Percentiles rank a stretch among this genome's conserved stretches.
Evolutionary conservation across 1,139 yeast genomes (phyloP).

Genomic region (Wickerhamiella pararugosa): DNA sequence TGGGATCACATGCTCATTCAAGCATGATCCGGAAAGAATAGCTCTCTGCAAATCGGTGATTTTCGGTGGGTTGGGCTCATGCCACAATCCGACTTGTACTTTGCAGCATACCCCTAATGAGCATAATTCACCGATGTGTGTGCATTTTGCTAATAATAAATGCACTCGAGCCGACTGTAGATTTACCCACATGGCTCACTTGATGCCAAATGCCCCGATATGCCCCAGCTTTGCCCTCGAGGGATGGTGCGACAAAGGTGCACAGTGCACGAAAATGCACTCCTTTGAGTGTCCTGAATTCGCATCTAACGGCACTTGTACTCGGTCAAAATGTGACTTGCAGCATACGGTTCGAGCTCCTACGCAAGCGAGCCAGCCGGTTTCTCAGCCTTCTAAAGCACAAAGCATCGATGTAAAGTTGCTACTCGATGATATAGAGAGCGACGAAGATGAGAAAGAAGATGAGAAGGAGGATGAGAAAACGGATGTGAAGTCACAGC

Average conservation of each 20-base stretch:
- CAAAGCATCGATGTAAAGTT: constrained; percentile 10
- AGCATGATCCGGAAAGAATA: constrained; percentile 38
- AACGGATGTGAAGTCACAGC: neutral
- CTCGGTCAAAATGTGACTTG: constrained; percentile 36
- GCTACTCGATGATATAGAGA: constrained; percentile 16
- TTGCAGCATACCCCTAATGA: constrained; percentile 44
- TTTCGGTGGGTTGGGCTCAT: constrained; percentile 25
- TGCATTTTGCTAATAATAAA: constrained; percentile 33
- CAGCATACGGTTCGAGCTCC: constrained; percentile 28
- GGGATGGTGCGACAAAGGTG: constrained; percentile 56
- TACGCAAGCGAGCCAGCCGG: neutral
- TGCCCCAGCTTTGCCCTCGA: constrained; percentile 55
- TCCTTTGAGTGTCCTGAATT: constrained; percentile 56
- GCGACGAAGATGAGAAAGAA: constrained; percentile 20
- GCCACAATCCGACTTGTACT: constrained; percentile 37
- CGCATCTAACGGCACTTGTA: constrained; percentile 44
- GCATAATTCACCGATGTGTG: constrained; percentile 53
- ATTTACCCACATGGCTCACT: constrained; percentile 36
- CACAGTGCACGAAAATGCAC: constrained; percentile 42
- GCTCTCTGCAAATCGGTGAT: constrained; percentile 41
- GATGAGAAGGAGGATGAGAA: constrained; percentile 22
- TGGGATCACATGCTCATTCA: constrained; percentile 38
- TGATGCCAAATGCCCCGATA: constrained; percentile 31
- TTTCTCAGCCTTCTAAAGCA: neutral
- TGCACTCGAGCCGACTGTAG: constrained; percentile 45